These are phyloP conservation scores for Chalaropsis thielavioides DNA, from an alignment of 2,329 filamentous ascomycete species.

Conservation along the genomic window DNA sequence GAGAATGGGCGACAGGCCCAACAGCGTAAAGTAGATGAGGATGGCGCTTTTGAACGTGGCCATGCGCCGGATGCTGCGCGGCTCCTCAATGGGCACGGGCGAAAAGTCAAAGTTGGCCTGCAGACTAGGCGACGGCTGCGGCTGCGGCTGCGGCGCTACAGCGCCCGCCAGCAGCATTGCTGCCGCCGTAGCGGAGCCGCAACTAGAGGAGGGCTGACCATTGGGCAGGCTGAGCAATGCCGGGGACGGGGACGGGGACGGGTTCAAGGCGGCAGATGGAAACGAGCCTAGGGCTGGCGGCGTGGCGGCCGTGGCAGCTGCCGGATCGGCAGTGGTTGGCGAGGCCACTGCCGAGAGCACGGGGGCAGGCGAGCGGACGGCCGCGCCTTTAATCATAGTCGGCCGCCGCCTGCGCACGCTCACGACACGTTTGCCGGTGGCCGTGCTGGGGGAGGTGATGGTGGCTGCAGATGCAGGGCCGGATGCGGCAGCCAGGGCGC, in stretches of 20 bases:
- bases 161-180: slow-evolving; percentile 18
- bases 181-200: slow-evolving; percentile 18
- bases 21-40: slow-evolving; percentile 80
- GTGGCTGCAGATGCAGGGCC: not conserved
- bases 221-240: not conserved
- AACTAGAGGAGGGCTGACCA: not conserved
- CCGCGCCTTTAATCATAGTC: slow-evolving; percentile 18
- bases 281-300: not conserved
- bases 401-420: slow-evolving; percentile 14
- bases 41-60: slow-evolving; percentile 83
- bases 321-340: slow-evolving; percentile 33
- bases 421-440: slow-evolving; percentile 15
- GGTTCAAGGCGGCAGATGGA: slow-evolving; percentile 41
- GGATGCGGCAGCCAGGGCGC: not conserved
- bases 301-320: not conserved
- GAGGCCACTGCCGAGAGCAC: slow-evolving; percentile 19
- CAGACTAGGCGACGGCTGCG: slow-evolving; percentile 16
- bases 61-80: slow-evolving; percentile 39
- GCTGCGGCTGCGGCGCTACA: slow-evolving; percentile 13
- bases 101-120: slow-evolving; percentile 21
- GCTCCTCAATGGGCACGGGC: slow-evolving; percentile 25
- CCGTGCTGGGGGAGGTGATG: slow-evolving; percentile 10
- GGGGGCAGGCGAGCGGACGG: slow-evolving; percentile 14
- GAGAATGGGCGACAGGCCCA: slow-evolving; percentile 85
- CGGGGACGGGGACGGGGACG: slow-evolving; percentile 27